Base-by-base conservation (phyloP, 805 yeast species). In the Pichia nanzhaoensis region DNA sequence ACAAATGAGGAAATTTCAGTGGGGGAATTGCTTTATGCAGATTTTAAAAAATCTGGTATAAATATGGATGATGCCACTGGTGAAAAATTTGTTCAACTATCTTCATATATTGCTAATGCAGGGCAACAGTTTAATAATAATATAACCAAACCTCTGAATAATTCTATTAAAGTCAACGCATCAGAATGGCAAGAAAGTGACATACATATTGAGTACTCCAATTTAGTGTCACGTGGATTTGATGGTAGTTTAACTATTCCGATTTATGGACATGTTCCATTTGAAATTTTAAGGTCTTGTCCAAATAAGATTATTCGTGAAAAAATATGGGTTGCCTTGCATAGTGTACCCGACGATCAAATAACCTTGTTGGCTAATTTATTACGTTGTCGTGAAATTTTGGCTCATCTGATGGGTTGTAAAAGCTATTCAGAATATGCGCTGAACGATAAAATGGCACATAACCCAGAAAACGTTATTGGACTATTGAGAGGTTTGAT, bases 21-120 rank as follows among this genome's bases (percentile, higher is more conserved):
- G 2, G 99, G 96, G 0, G 73, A 77, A 42, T 75, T 90, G 39
- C 69, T 93, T 21, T 69, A 83, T 50, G 78, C 84, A 37, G 99
- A 93, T 63, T 93, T 93, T 58, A 84, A 85, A 53, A 81, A 88
- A 52, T 86, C 96, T 0, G 99, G 98, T 0, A 84, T 90, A 28
- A 82, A 82, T 56, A 80, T 89, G 82, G 80, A 77, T 52, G 77
- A 71, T 19, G 65, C 69, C 20, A 74, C 83, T 1, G 71, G 91
- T 47, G 70, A 75, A 13, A 74, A 77, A 50, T 93, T 91, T 60
- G 87, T 93, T 28, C 73, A 76, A 18, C 64, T 88, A 34, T 85
- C 95, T 2, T 93, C 85, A 51, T 77, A 81, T 48, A 88, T 93
- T 19, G 84, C 96, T 1, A 64, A 83, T 7, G 66, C 80, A 17